Base-by-base conservation (phyloP, 768 basidiomycete genomes). In the Russula olivacea region DNA sequence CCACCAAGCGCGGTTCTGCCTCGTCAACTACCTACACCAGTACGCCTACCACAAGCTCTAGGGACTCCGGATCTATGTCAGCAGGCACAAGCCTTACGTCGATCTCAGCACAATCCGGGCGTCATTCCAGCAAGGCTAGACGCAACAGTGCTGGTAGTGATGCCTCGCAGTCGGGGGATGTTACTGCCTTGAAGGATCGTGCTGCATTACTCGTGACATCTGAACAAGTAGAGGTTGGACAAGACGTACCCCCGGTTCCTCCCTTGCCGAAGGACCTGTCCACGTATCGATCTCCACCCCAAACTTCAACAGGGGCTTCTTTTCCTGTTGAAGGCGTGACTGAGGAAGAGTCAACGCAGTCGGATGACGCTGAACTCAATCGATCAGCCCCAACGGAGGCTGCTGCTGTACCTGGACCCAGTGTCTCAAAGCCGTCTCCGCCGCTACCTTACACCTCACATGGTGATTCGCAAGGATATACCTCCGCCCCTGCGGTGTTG, bases 101-200 rank as follows among this genome's bases (percentile, higher is more conserved):
- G 1, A 78, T 86, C 47, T 89, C 91, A 21, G 86, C 78, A 15
- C 75, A 81, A 25, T 89, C 90, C 52, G 84, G 86, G 58, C 82
- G 90, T 47, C 85, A 91, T 68, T 89, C 89, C 15, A 80, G 79
- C 67, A 80, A 81, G 58, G 78, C 83, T 66, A 77, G 82, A 68
- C 81, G 93, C 69, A 91, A 92, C 71, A 95, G 93, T 67, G 90
- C 83, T 2, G 84, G 93, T 47, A 94, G 92, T 73, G 93, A 96
- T 71, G 81, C 83, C 66, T 78, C 84, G 30, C 85, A 90, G 66
- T 88, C 90, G 2, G 77, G 80, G 23, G 91, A 92, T 69, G 82
- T 79, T 4, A 75, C 77, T 30, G 78, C 79, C 55, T 75, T 84
- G 65, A 88, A 85, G 66, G 90, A 91, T 69, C 85, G 89, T 51